Percentiles rank a stretch among this genome's conserved stretches.
Conservation (phyloP, 495 filamentous ascomycete genomes). For the Pseudomonodictys pantanalensis region DNA sequence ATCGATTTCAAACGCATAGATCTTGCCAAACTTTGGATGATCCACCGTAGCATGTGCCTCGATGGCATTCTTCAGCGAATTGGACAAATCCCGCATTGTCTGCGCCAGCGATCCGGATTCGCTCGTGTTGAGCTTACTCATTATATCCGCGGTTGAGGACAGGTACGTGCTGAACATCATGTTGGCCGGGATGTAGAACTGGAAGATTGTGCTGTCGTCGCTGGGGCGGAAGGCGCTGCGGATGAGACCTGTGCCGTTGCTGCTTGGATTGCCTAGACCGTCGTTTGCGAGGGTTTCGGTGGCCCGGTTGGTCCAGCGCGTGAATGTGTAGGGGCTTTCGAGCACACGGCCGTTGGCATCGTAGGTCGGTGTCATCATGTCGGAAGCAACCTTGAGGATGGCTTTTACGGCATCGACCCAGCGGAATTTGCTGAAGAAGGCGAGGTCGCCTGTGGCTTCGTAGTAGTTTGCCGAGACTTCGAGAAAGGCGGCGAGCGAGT, state of each 20-base stretch:
- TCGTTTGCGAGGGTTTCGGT: conserved; percentile 61
- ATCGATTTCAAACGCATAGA: conserved; percentile 63
- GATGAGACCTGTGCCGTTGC: conserved; percentile 58
- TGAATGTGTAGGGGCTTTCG: conserved; percentile 56
- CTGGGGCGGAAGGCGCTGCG: conserved; percentile 62
- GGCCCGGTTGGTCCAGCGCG: conserved; percentile 54
- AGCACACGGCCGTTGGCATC: conserved; percentile 53
- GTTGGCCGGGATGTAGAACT: conserved; percentile 62
- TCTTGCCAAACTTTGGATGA: conserved; percentile 44
- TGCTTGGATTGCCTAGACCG: conserved; percentile 58
- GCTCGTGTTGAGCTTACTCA: conserved; percentile 47
- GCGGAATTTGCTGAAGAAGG: conserved; percentile 58
- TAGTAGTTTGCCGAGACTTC: conserved; percentile 61
- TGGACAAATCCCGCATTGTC: conserved; percentile 53
- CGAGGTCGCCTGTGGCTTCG: conserved; percentile 51
- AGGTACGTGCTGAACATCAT: conserved; percentile 66
- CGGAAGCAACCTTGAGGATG: conserved; percentile 55
- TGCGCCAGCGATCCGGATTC: conserved; percentile 44
- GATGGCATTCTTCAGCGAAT: conserved; percentile 51
- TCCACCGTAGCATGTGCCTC: conserved; percentile 50
- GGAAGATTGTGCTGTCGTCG: conserved; percentile 60
- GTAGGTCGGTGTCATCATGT: conserved; percentile 60
- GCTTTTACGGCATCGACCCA: conserved; percentile 59
- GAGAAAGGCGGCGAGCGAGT: conserved; percentile 63
- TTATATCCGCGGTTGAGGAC: conserved; percentile 52